These are phyloP conservation scores for Botrytis galanthina DNA, from an alignment of 2,329 filamentous ascomycete species.

Conservation along the genomic window DNA sequence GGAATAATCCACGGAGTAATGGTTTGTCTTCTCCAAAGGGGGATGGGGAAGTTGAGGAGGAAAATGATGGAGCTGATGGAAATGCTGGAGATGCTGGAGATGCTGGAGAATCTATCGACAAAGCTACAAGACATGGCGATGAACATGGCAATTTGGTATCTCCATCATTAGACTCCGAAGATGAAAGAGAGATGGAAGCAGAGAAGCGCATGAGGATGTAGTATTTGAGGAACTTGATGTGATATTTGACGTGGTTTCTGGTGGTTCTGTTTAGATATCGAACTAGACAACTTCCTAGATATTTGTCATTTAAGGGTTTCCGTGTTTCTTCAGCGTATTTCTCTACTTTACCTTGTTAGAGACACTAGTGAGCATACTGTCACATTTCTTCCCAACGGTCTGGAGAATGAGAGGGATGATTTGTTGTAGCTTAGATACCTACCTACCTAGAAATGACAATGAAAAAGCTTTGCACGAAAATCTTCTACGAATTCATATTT, in stretches of 20 bases:
- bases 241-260: not conserved
- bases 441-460: not conserved
- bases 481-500: not conserved
- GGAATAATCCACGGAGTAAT: not conserved
- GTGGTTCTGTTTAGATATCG: not conserved
- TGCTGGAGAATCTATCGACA: not conserved
- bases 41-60: no score
- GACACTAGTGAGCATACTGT: not conserved
- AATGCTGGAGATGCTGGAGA: not conserved
- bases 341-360: not conserved
- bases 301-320: not conserved
- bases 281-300: not conserved
- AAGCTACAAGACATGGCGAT: not conserved
- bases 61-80: no score
- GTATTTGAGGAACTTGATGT: not conserved
- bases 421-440: not conserved
- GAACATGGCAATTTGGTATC: not conserved
- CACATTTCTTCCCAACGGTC: accelerated
- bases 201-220: not conserved
- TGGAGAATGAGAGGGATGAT: not conserved
- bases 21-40: not conserved
- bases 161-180: not conserved
- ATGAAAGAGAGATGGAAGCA: not conserved
- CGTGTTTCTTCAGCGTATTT: no score
- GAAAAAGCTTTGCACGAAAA: accelerated